Percentiles rank a stretch among this genome's conserved stretches.
These are phyloP conservation scores for Rhododendron griersonianum DNA, from an alignment of 148 eudicot genomes.

Conservation along the genomic window DNA sequence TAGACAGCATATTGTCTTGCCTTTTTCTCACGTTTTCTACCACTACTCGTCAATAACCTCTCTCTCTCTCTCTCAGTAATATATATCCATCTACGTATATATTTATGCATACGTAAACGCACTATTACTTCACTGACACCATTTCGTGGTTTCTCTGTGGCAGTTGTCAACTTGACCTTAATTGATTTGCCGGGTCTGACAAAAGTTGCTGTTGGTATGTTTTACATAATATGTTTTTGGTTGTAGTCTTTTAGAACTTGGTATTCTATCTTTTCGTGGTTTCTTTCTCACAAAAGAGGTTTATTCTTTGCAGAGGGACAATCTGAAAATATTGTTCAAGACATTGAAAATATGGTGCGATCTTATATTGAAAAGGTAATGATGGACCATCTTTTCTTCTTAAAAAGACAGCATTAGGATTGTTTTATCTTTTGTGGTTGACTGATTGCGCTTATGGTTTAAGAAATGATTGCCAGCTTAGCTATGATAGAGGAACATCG, in stretches of 20 bases:
- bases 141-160: slow-evolving; percentile 10
- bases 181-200: slow-evolving; percentile 95
- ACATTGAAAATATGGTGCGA: slow-evolving; percentile 80
- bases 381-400: neutral
- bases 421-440: neutral
- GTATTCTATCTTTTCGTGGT: neutral
- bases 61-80: neutral
- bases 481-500: neutral
- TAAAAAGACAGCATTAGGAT: neutral
- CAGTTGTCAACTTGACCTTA: slow-evolving; percentile 95
- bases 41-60: neutral
- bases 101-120: neutral
- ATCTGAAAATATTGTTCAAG: slow-evolving; percentile 63
- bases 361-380: slow-evolving; percentile 69
- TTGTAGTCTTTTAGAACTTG: neutral
- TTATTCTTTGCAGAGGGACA: slow-evolving; percentile 62
- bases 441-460: neutral
- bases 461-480: neutral
- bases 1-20: neutral
- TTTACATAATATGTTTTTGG: neutral
- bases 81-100: neutral
- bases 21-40: neutral
- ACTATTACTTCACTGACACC: slow-evolving; percentile 9
- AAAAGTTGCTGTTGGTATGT: slow-evolving; percentile 95
- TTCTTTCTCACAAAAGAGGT: neutral